Evolutionary conservation across 345 rosid genomes (phyloP).

Genomic region (Bruguiera sexangula): DNA sequence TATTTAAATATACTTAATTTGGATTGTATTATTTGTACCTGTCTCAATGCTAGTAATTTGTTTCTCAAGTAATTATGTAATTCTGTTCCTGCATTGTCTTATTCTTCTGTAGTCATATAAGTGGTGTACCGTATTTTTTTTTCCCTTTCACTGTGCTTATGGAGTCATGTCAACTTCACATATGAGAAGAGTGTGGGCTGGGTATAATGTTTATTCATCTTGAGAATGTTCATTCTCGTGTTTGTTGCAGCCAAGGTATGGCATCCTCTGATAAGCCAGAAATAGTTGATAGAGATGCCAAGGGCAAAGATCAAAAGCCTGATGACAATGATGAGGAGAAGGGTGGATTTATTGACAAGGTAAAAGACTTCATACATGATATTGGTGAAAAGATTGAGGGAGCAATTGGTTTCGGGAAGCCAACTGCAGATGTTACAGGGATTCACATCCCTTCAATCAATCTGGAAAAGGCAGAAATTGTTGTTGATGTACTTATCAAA

Average conservation of each 20-base stretch:
- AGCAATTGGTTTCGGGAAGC: conserved; percentile 91
- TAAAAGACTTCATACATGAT: conserved; percentile 90
- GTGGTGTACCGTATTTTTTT: neutral
- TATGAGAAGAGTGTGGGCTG: neutral
- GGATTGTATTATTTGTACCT: too few relatives aligned
- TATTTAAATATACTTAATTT: too few relatives aligned
- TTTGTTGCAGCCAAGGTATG: conserved; percentile 40
- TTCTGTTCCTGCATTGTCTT: too few relatives aligned
- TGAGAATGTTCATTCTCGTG: neutral
- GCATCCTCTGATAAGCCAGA: conserved; percentile 67
- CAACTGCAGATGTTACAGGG: conserved; percentile 82
- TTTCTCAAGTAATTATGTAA: too few relatives aligned
- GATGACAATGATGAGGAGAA: conserved; percentile 57
- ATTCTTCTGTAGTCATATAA: too few relatives aligned
- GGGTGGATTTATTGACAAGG: conserved; percentile 86
- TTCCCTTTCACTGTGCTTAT: neutral
- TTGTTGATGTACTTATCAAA: conserved; percentile 83
- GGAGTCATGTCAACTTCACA: too few relatives aligned
- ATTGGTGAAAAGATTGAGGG: conserved; percentile 90
- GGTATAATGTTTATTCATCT: neutral
- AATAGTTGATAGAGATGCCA: conserved; percentile 45
- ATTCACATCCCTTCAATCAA: conserved; percentile 77
- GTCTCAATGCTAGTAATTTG: too few relatives aligned
- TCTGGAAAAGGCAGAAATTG: conserved; percentile 75
- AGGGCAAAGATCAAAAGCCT: conserved; percentile 42